Evolutionary conservation across 2,329 filamentous ascomycete genomes (phyloP).

Genomic region (Cercospora sp.): DNA sequence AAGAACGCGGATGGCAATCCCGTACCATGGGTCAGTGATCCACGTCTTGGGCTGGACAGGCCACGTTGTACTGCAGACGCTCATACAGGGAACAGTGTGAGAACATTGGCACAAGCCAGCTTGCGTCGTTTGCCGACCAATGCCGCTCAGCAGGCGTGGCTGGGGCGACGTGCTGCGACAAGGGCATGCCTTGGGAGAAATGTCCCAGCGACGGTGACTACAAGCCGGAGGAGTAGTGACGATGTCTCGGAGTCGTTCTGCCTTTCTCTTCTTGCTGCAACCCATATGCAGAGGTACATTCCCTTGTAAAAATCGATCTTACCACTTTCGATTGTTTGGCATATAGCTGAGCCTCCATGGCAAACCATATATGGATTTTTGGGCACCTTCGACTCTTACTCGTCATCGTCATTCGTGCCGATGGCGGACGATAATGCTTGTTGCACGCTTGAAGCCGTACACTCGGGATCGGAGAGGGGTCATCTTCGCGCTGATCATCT

Average conservation of each 20-base stretch:
- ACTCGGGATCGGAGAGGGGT: background rate
- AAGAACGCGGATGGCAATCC: background rate
- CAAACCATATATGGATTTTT: background rate
- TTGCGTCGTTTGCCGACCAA: background rate
- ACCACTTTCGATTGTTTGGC: background rate
- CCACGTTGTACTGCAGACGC: background rate
- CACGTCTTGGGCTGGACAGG: background rate
- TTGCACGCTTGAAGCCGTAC: background rate
- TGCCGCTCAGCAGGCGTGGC: background rate
- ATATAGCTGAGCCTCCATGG: background rate
- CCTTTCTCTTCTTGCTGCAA: background rate
- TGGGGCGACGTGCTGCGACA: background rate
- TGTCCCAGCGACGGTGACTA: background rate
- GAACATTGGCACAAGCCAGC: background rate
- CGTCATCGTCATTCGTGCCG: background rate
- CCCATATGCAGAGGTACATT: background rate
- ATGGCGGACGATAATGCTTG: background rate
- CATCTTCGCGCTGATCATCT: background rate
- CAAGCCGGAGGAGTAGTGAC: background rate
- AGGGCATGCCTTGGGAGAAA: background rate
- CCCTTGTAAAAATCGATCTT: background rate
- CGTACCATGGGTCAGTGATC: background rate
- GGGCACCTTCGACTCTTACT: background rate
- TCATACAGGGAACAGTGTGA: background rate
- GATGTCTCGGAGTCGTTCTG: too few relatives aligned